phyloP scores from a whole-genome alignment of 495 filamentous ascomycete genomes.

The Aspergillus heteromorphus region DNA sequence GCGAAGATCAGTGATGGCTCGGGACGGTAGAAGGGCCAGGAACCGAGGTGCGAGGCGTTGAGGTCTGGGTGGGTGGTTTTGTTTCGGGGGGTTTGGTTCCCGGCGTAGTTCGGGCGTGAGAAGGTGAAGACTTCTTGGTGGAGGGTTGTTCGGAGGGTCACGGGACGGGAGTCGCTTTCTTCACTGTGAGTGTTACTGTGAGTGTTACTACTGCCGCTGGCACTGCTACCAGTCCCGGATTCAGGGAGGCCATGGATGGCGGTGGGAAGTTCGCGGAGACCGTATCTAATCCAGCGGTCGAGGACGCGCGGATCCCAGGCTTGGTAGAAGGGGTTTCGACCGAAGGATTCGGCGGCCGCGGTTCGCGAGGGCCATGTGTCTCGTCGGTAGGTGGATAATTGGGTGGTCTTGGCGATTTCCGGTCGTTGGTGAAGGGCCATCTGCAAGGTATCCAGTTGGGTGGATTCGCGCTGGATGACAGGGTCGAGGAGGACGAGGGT shows the following conservation, averaged over 20 bases:
- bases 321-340: conserved; percentile 60
- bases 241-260: conserved; percentile 44
- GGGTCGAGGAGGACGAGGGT: conserved; percentile 78
- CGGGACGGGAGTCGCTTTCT: conserved; percentile 34
- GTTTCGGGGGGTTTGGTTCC: conserved; percentile 31
- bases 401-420: conserved; percentile 38
- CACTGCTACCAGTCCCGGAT: conserved; percentile 16
- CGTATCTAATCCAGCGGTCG: conserved; percentile 57
- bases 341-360: conserved; percentile 57
- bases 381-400: conserved; percentile 56
- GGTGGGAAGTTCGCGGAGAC: conserved; percentile 60
- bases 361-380: conserved; percentile 66
- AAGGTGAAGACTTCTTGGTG: conserved; percentile 62
- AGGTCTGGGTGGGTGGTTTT: conserved; percentile 45
- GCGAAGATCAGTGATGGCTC: conserved; percentile 60
- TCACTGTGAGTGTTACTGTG: too few relatives aligned
- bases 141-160: conserved; percentile 54
- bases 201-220: too few relatives aligned
- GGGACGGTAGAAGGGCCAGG: conserved; percentile 67
- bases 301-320: conserved; percentile 71
- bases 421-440: conserved; percentile 17
- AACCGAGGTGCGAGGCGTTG: conserved; percentile 28
- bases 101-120: conserved; percentile 48
- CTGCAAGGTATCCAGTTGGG: conserved; percentile 29
- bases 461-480: conserved; percentile 55